A percentile compares a stretch with the other conserved stretches of the same genome.
Conservation (phyloP, 257 asterid species). For the Datura wrightii region DNA sequence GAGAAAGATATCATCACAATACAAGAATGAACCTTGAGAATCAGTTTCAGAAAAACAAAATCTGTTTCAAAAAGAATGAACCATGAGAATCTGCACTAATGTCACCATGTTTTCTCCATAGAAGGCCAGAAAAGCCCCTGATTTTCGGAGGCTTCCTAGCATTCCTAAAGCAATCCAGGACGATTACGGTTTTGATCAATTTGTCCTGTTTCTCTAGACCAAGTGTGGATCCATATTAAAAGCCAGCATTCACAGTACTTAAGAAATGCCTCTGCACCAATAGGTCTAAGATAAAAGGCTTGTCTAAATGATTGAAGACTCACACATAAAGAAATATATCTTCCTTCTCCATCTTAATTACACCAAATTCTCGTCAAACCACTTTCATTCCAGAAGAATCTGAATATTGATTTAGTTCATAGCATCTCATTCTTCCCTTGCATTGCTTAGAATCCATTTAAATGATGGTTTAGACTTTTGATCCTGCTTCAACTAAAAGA, state of each 20-base stretch:
- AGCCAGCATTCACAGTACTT: background rate
- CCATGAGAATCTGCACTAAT: conserved; percentile 6
- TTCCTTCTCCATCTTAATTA: conserved; percentile 21
- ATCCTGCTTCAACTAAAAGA: conserved; percentile 22
- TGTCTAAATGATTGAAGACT: conserved; percentile 19
- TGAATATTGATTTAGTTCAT: background rate
- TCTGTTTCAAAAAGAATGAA: background rate
- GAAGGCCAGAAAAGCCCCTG: background rate
- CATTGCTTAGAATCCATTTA: background rate
- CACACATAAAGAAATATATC: background rate
- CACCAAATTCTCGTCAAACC: conserved; percentile 5
- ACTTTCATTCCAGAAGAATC: conserved; percentile 24
- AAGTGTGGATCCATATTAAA: background rate
- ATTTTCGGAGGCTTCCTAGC: conserved; percentile 7
- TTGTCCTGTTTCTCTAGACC: background rate
- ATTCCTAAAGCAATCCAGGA: conserved; percentile 16
- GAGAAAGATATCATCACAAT: background rate
- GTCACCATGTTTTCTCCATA: background rate
- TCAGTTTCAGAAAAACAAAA: background rate
- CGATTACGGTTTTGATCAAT: background rate
- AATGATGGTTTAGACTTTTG: background rate
- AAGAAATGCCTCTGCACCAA: background rate
- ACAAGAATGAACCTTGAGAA: background rate
- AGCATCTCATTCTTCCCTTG: background rate
- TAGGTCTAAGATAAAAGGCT: background rate